These are phyloP conservation scores for Phytophthora sp. DNA, from an alignment of 352 stramenopile species.

Conservation along the genomic window DNA sequence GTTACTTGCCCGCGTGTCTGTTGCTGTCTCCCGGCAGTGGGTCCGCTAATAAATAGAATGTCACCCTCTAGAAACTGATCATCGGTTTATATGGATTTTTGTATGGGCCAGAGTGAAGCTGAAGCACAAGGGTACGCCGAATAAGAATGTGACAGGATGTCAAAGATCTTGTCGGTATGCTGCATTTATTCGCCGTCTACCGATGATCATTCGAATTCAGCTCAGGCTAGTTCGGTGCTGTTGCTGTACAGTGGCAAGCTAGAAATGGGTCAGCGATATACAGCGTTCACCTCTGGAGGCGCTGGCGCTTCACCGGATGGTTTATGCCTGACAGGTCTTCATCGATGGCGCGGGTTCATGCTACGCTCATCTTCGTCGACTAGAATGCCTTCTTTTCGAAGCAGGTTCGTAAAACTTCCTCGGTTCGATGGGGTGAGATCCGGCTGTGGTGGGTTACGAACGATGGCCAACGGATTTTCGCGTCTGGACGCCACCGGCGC, in stretches of 20 bases:
- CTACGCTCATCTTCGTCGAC: constrained; percentile 55
- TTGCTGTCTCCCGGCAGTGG: constrained; percentile 6
- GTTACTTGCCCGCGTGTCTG: constrained; percentile 14
- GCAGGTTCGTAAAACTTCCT: constrained; percentile 53
- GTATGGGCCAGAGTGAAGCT: constrained; percentile 26
- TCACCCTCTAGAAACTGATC: constrained; percentile 31
- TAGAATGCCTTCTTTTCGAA: constrained; percentile 52
- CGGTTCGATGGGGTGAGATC: constrained; percentile 46
- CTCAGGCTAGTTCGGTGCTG: not conserved
- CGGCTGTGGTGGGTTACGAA: constrained; percentile 23
- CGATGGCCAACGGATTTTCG: constrained; percentile 16
- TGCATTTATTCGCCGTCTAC: constrained; percentile 11
- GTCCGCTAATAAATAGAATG: constrained; percentile 40
- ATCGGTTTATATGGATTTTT: constrained; percentile 19
- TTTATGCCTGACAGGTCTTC: constrained; percentile 51
- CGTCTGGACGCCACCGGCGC: not conserved
- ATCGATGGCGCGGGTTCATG: constrained; percentile 35
- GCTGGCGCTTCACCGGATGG: constrained; percentile 15
- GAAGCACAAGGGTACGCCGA: too few species aligned
- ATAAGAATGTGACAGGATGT: constrained; percentile 7
- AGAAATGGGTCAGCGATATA: not conserved
- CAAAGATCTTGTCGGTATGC: not conserved
- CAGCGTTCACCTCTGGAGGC: constrained; percentile 4
- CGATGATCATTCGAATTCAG: too few species aligned
- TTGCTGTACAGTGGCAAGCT: constrained; percentile 11